phyloP scores from a whole-genome alignment of 1,139 yeast genomes.

The Protomyces inouyei region DNA sequence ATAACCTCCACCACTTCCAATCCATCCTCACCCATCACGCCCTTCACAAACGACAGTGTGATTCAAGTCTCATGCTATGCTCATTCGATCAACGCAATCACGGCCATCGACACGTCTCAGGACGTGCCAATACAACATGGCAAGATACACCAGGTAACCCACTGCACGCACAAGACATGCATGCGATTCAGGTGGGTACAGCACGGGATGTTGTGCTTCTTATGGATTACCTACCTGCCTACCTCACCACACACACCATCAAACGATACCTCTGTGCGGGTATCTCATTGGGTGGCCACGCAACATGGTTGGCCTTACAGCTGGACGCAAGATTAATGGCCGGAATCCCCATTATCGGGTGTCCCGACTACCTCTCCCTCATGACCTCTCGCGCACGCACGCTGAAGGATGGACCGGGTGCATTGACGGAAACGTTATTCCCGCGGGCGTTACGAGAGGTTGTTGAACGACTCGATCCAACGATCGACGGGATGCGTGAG shows the following conservation, averaged over 20 bases:
- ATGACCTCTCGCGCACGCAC: constrained; percentile 28
- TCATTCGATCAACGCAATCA: constrained; percentile 50
- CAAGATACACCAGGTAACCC: constrained; percentile 38
- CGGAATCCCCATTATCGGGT: constrained; percentile 33
- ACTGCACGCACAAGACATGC: constrained; percentile 54
- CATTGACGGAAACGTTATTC: constrained; percentile 21
- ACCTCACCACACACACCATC: constrained; percentile 35
- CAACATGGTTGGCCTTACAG: constrained; percentile 41
- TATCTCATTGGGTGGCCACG: constrained; percentile 59
- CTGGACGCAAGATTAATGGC: constrained; percentile 30
- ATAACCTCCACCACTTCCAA: not conserved
- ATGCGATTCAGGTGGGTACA: constrained; percentile 46
- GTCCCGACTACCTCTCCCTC: constrained; percentile 31
- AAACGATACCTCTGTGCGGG: constrained; percentile 48
- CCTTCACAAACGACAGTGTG: not conserved
- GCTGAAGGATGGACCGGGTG: constrained; percentile 4
- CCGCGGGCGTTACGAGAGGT: constrained; percentile 28
- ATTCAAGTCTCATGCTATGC: constrained; percentile 42
- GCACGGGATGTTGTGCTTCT: constrained; percentile 49
- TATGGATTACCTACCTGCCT: constrained; percentile 49
- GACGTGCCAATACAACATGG: constrained; percentile 16
- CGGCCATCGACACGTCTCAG: constrained; percentile 5
- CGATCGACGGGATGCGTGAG: constrained; percentile 23
- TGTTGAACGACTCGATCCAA: constrained; percentile 27
- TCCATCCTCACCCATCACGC: constrained; percentile 4